Evolutionary conservation across 352 stramenopile species (phyloP).

Genomic region (Stramenopiles sp.): DNA sequence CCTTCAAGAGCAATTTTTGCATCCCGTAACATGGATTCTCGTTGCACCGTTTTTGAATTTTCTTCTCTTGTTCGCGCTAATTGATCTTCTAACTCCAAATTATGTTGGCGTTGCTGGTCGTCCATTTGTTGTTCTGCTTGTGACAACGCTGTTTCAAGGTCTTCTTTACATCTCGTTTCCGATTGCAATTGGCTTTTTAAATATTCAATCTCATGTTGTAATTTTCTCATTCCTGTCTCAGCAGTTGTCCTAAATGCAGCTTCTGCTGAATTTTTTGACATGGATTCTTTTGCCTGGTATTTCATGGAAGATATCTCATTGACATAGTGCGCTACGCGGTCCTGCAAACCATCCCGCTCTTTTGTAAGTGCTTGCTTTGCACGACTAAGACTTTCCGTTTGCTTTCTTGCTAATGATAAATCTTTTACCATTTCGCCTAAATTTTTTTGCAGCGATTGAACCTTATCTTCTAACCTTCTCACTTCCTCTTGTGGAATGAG

Average conservation of each 20-base stretch:
- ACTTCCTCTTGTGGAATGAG: conserved; percentile 26
- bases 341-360: not conserved
- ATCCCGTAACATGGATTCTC: not conserved
- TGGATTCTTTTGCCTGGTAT: conserved; percentile 31
- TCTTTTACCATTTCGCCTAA: conserved; percentile 21
- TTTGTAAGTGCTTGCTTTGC: not conserved
- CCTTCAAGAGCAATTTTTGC: not conserved
- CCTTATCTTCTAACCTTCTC: conserved; percentile 21
- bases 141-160: conserved; percentile 24
- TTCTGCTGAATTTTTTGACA: conserved; percentile 24
- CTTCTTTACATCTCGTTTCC: conserved; percentile 57
- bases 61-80: not conserved
- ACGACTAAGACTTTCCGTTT: not conserved
- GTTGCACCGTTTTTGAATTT: not conserved
- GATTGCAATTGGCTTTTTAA: conserved; percentile 49
- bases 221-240: conserved; percentile 37
- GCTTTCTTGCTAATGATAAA: not conserved
- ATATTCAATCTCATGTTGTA: conserved; percentile 52
- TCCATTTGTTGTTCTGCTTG: not conserved
- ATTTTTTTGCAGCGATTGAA: conserved; percentile 37
- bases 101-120: not conserved
- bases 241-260: conserved; percentile 14
- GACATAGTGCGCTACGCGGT: not conserved
- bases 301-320: not conserved
- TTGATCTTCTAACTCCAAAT: not conserved